Evolutionary conservation across 2,329 filamentous ascomycete species (phyloP), one percentile per base, ranked within the genome.

Genomic region (Aspergillus niger): DNA sequence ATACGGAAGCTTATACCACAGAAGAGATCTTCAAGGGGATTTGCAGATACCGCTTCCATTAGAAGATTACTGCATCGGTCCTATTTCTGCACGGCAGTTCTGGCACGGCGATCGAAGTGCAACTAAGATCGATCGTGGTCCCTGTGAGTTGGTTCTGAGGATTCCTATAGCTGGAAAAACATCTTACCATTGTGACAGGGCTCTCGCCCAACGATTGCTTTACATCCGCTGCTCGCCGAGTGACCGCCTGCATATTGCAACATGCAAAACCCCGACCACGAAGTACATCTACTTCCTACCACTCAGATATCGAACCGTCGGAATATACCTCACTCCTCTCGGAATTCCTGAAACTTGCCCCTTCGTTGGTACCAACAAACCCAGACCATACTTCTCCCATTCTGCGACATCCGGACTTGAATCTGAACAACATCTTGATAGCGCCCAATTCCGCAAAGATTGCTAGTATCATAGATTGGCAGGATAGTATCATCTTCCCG

Each of bases 1-100:
- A 2, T 69, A 71, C 64, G 65, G 72, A 41, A 67, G 69, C 30
- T 55, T 73, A 55, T 74, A 73, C 66, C 54, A 69, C 36, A 67
- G 62, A 22, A 55, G 63, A 56, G 67, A 70, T 48, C 50, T 70
- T 52, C 11, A 63, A 15, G 44, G 57, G 26, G 61, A 64, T 55
- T 51, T 47, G 13, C 57, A 65, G 17, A 65, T 67, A 63, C 55
- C 58, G 38, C n/a, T 69, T 8, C 10, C 17, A 20, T 38, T 64
- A 28, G 66, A 63, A 1, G 58, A 69, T 55, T 74, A 70, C 38
- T 67, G 59, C 54, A 66, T 74, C 20, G 68, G 72, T 5, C 71
- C 70, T 61, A 55, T 72, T 24, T 62, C 69, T 63, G 56, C 60
- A 3, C 65, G 68, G 44, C 65, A 72, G 54, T 73, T 74, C 59